Evolutionary conservation across 805 yeast species (phyloP), one percentile per base, ranked within the genome.

Genomic region (Citeromyces matritensis): DNA sequence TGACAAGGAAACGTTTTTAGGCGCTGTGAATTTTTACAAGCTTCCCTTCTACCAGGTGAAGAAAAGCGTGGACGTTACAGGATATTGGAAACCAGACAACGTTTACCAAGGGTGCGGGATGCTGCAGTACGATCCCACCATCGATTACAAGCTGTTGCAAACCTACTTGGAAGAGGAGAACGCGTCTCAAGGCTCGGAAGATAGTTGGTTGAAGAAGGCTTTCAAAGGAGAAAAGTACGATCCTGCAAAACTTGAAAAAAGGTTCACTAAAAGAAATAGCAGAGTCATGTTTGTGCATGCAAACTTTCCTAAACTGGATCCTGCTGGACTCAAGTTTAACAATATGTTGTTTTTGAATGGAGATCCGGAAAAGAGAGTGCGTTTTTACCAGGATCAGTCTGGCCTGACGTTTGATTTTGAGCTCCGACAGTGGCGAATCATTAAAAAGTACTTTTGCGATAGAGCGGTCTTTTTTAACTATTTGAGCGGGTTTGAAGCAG

Each of bases 1-100:
- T 24, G 76, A 69, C 41, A 69, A 69, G 40, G 76, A 69, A 37
- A 69, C 76, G 2, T 69, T 69, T 40, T 49, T 60, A 38, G 73
- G 74, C 0, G 73, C 73, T 4, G 64, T 72, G 6, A 48, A 52
- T 10, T 65, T 58, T 10, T 53, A 58, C 26, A 46, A 49, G 8
- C 51, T 60, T 33, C 53, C 58, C 1, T 65, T 51, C 33, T 69
- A 69, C 43, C 73, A 67, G 42, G 71, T 69, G 14, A 58, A 61
- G 23, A 60, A 54, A 40, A 62, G 60, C 30, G 58, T 68, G 31
- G 58, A 57, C 33, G 70, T 69, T 13, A 49, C 66, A 40, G 76
- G 76, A 3, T 61, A 62, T 39, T 47, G 56, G 39, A 49, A 52
- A 24, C 49, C 40, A 32, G 37, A 37, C 3, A 37, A 42, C 2